A percentile compares a stretch with the other conserved stretches of the same genome.
Conservation (phyloP, 495 filamentous ascomycete genomes). For the Lophiostoma macrostomum region DNA sequence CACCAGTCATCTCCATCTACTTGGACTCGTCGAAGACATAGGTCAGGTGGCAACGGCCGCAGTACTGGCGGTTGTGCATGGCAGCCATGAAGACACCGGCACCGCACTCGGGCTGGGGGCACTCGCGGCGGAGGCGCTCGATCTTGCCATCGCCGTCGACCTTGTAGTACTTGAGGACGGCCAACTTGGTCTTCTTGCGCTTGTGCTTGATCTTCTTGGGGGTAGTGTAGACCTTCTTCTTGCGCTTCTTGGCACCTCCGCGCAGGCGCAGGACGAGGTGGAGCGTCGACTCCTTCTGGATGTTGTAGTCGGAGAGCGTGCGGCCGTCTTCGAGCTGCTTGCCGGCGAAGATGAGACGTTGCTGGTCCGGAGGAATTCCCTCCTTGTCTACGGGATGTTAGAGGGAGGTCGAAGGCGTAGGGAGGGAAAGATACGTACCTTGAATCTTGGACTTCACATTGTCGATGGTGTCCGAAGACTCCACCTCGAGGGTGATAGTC, state of each 20-base stretch:
- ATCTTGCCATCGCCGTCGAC: slow-evolving; percentile 99
- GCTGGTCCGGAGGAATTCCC: slow-evolving; percentile 99
- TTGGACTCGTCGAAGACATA: slow-evolving; percentile 96
- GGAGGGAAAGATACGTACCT: slow-evolving; percentile 45
- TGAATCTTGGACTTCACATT: slow-evolving; percentile 98
- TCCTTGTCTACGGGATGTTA: slow-evolving; percentile 74
- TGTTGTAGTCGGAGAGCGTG: slow-evolving; percentile 99
- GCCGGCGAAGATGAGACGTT: slow-evolving; percentile 99
- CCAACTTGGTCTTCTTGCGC: slow-evolving; percentile 99
- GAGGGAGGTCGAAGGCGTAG: neutral
- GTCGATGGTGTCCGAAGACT: slow-evolving; percentile 99
- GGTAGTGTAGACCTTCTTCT: slow-evolving; percentile 99
- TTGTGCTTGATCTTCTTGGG: slow-evolving; percentile 99
- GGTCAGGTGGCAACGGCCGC: slow-evolving; percentile 97
- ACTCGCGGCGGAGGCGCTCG: slow-evolving; percentile 97
- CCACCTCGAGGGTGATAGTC: slow-evolving; percentile 99
- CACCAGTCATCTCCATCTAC: slow-evolving; percentile 36
- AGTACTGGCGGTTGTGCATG: slow-evolving; percentile 99
- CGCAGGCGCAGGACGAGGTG: slow-evolving; percentile 97
- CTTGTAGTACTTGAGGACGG: slow-evolving; percentile 99
- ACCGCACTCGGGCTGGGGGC: slow-evolving; percentile 92
- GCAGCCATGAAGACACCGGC: slow-evolving; percentile 99
- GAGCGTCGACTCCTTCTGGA: slow-evolving; percentile 99
- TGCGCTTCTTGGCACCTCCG: slow-evolving; percentile 97
- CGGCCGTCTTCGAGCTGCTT: slow-evolving; percentile 99